A percentile compares a stretch with the other conserved stretches of the same genome.
phyloP scores from a whole-genome alignment of 1,284 basidiomycete species.

The Cutaneotrichosporon sp. region DNA sequence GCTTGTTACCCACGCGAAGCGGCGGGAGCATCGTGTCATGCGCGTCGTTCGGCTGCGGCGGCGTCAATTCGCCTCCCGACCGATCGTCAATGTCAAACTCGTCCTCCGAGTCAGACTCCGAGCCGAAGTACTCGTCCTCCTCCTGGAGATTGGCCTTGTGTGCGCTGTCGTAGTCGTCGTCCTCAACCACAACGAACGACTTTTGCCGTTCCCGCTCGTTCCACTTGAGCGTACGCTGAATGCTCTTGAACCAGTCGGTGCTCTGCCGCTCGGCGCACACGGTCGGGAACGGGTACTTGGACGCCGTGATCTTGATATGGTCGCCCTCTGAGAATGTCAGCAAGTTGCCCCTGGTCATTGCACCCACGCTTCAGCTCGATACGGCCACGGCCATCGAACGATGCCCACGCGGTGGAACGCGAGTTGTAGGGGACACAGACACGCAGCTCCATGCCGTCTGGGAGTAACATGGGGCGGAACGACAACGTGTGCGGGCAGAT shows the following conservation, averaged over 20 bases:
- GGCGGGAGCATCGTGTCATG: neutral
- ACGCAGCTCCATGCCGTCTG: constrained; percentile 96
- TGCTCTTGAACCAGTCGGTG: constrained; percentile 97
- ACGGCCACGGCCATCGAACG: constrained; percentile 93
- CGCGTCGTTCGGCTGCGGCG: constrained; percentile 8
- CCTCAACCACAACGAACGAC: constrained; percentile 95
- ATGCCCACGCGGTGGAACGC: constrained; percentile 96
- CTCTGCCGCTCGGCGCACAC: constrained; percentile 96
- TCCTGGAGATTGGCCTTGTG: constrained; percentile 5
- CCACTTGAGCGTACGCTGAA: constrained; percentile 93
- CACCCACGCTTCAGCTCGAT: constrained; percentile 72
- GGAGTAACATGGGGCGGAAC: constrained; percentile 96
- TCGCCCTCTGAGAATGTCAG: constrained; percentile 63
- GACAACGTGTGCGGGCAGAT: constrained; percentile 98
- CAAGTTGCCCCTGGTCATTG: neutral
- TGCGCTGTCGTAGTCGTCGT: constrained; percentile 49
- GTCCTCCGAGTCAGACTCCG: constrained; percentile 57
- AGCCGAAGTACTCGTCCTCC: constrained; percentile 53
- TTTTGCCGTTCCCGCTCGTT: constrained; percentile 96
- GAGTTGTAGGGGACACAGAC: constrained; percentile 99
- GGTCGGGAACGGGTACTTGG: constrained; percentile 97
- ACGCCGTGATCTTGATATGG: constrained; percentile 97
- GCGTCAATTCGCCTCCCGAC: constrained; percentile 29
- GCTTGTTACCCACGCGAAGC: neutral
- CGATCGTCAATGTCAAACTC: constrained; percentile 87